Evolutionary conservation across 345 rosid genomes (phyloP), one percentile per base, ranked within the genome.

Genomic region (Durio zibethinus): DNA sequence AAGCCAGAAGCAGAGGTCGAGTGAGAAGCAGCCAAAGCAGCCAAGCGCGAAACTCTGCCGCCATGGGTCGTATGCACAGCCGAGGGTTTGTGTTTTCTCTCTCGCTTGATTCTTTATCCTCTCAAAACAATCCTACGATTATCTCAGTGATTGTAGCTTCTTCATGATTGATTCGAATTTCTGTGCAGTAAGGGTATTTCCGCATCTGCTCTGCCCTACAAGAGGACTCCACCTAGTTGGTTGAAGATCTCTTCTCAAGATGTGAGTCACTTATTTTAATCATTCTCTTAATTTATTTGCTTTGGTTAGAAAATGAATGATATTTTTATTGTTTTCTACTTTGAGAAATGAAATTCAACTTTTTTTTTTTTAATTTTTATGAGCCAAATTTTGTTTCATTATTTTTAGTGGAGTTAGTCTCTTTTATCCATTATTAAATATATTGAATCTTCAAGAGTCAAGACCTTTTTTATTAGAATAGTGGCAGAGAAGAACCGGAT

Each of bases 1-100:
- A n/a, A n/a, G n/a, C n/a, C n/a, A n/a, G n/a, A 36, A 8, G 47
- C 70, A 29, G 31, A 10, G 40, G 61, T 15, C 1, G n/a, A n/a
- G n/a, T n/a, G n/a, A 25, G 74, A 45, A 62, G 77, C 77, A 57
- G 83, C 43, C 21, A n/a, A 54, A 48, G 48, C 62, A 60, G 10
- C 27, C 9, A 18, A 66, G 52, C 21, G 64, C 52, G 21, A 53
- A 0, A 56, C 16, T 47, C 20, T 33, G 83, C 80, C 76, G 73
- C 81, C 87, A 93, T 91, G 94, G 97, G 94, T 74, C 93, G 97
- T 76, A 93, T 93, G 98, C 98, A 93, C 77, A 84, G 89, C 66
- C 74, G 91, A 70, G 98, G 97, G 98, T 89, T 76, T 62, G 84
- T 54, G 14, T 23, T 45, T 61, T 2, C 72, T 67, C 10, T 20